Evolutionary conservation across 164 flowering plant species (phyloP).

Genomic region (Macadamia tetraphylla): DNA sequence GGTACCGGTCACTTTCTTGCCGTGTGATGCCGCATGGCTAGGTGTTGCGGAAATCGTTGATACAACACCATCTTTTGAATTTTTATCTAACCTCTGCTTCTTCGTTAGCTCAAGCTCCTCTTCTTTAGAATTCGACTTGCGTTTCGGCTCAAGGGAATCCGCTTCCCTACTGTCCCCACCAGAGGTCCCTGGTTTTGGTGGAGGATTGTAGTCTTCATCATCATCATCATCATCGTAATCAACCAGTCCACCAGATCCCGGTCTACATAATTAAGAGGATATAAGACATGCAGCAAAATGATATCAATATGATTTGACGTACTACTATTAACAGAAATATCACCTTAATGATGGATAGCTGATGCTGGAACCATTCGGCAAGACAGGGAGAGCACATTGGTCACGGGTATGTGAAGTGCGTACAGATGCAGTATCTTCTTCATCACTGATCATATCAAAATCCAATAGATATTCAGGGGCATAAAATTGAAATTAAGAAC

Average conservation of each 20-base stretch:
- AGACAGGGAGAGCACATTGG: slow-evolving; percentile 32
- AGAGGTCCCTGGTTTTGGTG: slow-evolving; percentile 39
- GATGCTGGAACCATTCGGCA: slow-evolving; percentile 54
- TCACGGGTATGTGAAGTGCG: slow-evolving; percentile 29
- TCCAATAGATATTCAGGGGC: slow-evolving; percentile 7
- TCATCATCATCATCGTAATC: slow-evolving; percentile 86
- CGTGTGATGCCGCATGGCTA: slow-evolving; percentile 40
- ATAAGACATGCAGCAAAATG: not conserved
- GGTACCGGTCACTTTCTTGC: slow-evolving; percentile 28
- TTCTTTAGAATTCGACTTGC: slow-evolving; percentile 29
- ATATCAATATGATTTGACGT: not conserved
- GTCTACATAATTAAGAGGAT: slow-evolving; percentile 19
- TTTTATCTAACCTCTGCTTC: slow-evolving; percentile 45
- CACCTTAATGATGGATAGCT: slow-evolving; percentile 44
- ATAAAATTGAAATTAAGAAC: not conserved
- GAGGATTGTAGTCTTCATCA: slow-evolving; percentile 69
- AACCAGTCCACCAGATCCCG: slow-evolving; percentile 62
- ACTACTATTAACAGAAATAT: not conserved
- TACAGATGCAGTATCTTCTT: slow-evolving; percentile 86
- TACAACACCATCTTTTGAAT: slow-evolving; percentile 32
- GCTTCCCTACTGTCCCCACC: slow-evolving; percentile 39
- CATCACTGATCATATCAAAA: slow-evolving; percentile 52
- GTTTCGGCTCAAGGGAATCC: slow-evolving; percentile 40
- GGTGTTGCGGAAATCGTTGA: slow-evolving; percentile 32
- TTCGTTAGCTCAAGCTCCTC: slow-evolving; percentile 51